These are phyloP conservation scores for Ophiosphaerella herpotricha DNA, from an alignment of 2,329 filamentous ascomycete species.

Conservation along the genomic window DNA sequence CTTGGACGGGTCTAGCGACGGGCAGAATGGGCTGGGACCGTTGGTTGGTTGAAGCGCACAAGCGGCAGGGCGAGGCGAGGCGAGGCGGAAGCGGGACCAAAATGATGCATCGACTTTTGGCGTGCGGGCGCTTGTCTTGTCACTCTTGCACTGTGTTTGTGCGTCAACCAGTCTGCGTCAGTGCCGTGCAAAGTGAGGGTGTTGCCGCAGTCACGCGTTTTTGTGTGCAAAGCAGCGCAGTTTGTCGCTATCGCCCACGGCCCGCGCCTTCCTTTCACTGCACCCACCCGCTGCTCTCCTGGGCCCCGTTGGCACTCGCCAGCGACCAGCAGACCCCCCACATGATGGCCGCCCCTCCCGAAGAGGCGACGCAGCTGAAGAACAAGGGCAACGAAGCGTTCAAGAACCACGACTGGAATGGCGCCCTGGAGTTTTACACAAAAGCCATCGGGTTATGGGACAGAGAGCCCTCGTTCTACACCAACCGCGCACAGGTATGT, in stretches of 20 bases:
- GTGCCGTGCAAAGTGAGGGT: conserved; percentile 3
- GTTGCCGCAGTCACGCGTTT: conserved; percentile 12
- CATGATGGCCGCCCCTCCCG: conserved; percentile 51
- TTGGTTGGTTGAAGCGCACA: conserved; percentile 20
- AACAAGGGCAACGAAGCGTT: conserved; percentile 95
- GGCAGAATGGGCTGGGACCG: conserved; percentile 13
- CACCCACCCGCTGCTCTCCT: conserved; percentile 8
- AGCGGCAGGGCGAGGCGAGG: conserved; percentile 28
- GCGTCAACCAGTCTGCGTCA: too few relatives aligned
- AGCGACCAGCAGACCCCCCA: not conserved
- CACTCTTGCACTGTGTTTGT: too few relatives aligned
- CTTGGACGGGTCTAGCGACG: conserved; percentile 1
- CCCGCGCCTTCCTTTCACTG: conserved; percentile 17
- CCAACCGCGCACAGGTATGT: conserved; percentile 89
- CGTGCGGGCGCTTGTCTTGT: conserved; percentile 4
- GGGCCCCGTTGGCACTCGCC: conserved; percentile 10
- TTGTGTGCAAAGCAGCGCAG: conserved; percentile 1
- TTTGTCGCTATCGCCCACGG: not conserved
- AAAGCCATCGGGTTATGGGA: conserved; percentile 85
- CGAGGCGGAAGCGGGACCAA: conserved; percentile 28
- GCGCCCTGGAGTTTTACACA: conserved; percentile 80
- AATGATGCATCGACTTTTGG: conserved; percentile 24
- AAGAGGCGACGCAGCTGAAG: conserved; percentile 83
- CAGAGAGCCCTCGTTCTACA: conserved; percentile 86
- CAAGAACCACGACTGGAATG: conserved; percentile 80